Base-by-base conservation (phyloP, 2,329 filamentous ascomycete genomes). In the Hypoxylon sp. region DNA sequence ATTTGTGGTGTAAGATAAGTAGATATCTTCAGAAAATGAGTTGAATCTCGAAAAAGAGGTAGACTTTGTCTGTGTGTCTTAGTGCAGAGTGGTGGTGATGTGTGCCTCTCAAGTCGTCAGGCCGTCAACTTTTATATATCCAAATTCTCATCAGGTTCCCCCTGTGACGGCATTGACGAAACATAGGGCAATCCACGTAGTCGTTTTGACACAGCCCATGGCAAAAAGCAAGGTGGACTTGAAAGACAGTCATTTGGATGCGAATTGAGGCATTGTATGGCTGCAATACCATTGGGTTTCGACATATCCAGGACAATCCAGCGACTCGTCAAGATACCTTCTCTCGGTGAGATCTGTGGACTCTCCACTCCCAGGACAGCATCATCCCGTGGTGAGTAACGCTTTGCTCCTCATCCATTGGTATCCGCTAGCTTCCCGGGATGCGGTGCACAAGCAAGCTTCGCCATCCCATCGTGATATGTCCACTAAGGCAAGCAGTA, bases 401-500 rank as follows among this genome's bases (percentile, higher is more conserved):
- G 17, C 11, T 48, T 56, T 37, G n/a, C 25, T 42, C 27, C 31
- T 53, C 20, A 58, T 33, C 7, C 48, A 48, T 54, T 59, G 30
- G 31, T 40, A 44, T 35, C 40, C 33, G 25, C 33, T 49, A 20
- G 17, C n/a, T 25, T 37, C 46, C 30, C 25, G 53, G 33, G 31
- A 17, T 7, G 2, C 27, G 54, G 53, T 44, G 37, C 37, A 62
- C 61, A 49, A 66, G 40, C 61, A 49, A 66, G 40, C 61, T 59
- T 31, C 50, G 68, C 68, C 68, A 42, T 58, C n/a, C 17, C 37
- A 44, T 31, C 22, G 49, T 55, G 22, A 51, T 55, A 55, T 14
- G 17, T 33, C 27, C 48, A 31, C 22, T 4, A 50, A 48, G 44
- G 31, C 20, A 46, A 64, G 50, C 27, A 42, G n/a, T 57, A 49